phyloP scores from a whole-genome alignment of 345 rosid species.

The Excoecaria agallocha region DNA sequence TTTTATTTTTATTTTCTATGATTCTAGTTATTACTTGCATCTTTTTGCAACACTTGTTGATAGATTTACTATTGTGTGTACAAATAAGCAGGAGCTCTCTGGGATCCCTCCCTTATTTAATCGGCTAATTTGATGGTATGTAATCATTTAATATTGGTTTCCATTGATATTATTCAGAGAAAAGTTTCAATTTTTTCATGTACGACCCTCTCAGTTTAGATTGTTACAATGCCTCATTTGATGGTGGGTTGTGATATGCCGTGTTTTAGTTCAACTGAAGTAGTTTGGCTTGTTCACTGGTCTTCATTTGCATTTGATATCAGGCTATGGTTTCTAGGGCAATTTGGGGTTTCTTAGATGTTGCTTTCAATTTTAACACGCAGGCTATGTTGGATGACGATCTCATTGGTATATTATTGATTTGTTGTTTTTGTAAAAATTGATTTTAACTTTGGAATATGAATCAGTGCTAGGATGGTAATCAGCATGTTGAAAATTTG shows the following conservation, averaged over 20 bases:
- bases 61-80: constrained; percentile 2
- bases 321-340: constrained; percentile 98
- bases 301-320: constrained; percentile 4
- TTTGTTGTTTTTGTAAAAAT: too few relatives aligned
- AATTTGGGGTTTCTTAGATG: constrained; percentile 86
- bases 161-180: too few relatives aligned
- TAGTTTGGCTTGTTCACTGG: background rate
- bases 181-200: constrained; percentile 22
- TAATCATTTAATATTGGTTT: too few relatives aligned
- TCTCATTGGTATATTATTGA: too few relatives aligned
- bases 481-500: constrained; percentile 6
- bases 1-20: background rate
- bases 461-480: too few relatives aligned
- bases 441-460: too few relatives aligned
- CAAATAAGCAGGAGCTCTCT: too few relatives aligned
- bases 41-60: background rate
- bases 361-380: too few relatives aligned
- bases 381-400: too few relatives aligned
- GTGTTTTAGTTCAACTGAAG: background rate
- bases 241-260: constrained; percentile 50
- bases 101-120: too few relatives aligned
- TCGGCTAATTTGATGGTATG: too few relatives aligned
- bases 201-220: constrained; percentile 48
- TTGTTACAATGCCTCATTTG: constrained; percentile 94
- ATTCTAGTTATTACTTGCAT: background rate